phyloP scores from a whole-genome alignment of 1,139 yeast species.

The Waltiozyma sp. region DNA sequence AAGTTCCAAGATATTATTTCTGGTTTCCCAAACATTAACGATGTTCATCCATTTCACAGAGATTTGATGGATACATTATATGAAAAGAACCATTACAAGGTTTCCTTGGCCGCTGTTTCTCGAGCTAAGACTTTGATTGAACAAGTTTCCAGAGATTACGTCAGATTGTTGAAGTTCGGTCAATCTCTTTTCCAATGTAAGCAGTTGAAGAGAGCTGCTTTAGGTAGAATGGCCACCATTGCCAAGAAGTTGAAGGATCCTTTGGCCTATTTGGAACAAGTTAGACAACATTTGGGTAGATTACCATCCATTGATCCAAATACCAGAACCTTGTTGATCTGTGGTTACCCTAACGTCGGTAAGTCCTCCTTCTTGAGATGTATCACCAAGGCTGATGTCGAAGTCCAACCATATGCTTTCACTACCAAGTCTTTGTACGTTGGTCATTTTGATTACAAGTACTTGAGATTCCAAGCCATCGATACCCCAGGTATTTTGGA shows the following conservation, averaged over 20 bases:
- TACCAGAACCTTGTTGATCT: conserved; percentile 90
- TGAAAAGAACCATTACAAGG: conserved; percentile 96
- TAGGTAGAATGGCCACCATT: conserved; percentile 99
- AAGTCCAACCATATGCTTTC: conserved; percentile 98
- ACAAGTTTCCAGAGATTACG: conserved; percentile 92
- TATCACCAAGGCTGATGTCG: conserved; percentile 96
- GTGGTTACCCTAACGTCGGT: conserved; percentile 99
- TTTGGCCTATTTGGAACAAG: conserved; percentile 87
- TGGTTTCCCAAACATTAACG: conserved; percentile 94
- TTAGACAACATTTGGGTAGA: conserved; percentile 98
- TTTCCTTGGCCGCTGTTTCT: conserved; percentile 90
- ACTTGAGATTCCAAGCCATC: conserved; percentile 93
- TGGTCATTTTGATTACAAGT: conserved; percentile 96
- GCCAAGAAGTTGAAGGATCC: conserved; percentile 93
- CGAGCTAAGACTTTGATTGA: conserved; percentile 90
- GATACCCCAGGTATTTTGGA: conserved; percentile 99
- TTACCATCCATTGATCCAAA: conserved; percentile 96
- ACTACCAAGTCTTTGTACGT: conserved; percentile 92
- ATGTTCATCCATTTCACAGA: conserved; percentile 96
- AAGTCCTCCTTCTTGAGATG: conserved; percentile 88
- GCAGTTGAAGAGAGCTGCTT: conserved; percentile 94
- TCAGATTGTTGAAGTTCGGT: conserved; percentile 87
- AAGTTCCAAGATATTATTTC: conserved; percentile 75
- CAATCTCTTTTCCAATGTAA: conserved; percentile 97
- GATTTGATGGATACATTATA: conserved; percentile 95